A percentile compares a stretch with the other conserved stretches of the same genome.
Conservation (phyloP, 2,329 filamentous ascomycete species). For the Sclerotinia borealis region DNA sequence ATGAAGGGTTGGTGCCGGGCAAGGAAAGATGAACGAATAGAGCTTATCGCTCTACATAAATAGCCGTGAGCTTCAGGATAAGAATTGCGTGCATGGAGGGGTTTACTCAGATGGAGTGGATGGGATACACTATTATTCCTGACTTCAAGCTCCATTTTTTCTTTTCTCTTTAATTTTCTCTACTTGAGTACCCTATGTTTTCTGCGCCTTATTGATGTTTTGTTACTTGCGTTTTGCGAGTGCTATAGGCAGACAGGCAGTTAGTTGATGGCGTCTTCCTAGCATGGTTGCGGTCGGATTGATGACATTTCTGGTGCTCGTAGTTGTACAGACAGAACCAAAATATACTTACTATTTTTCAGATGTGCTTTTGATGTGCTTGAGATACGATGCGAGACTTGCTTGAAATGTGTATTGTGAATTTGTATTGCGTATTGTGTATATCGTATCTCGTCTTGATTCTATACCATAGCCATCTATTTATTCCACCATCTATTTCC, state of each 20-base stretch:
- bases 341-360: background rate
- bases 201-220: conserved; percentile 2
- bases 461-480: background rate
- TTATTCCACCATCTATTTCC: background rate
- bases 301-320: background rate
- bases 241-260: background rate
- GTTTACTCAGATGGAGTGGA: background rate
- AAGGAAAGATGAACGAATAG: background rate
- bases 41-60: conserved; percentile 6
- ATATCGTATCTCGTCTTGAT: background rate
- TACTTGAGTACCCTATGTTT: background rate
- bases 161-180: background rate
- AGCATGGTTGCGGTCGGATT: background rate
- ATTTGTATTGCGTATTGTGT: too few relatives aligned
- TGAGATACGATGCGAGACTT: background rate
- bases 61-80: conserved; percentile 9
- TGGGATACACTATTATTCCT: conserved; percentile 1
- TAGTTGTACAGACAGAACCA: background rate
- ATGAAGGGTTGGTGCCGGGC: background rate
- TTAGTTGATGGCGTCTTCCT: background rate
- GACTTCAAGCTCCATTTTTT: background rate
- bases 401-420: background rate
- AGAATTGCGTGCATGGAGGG: conserved; percentile 5
- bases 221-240: background rate
- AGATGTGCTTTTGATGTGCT: background rate